phyloP scores from a whole-genome alignment of 345 rosid genomes.

The Linum usitatissimum region DNA sequence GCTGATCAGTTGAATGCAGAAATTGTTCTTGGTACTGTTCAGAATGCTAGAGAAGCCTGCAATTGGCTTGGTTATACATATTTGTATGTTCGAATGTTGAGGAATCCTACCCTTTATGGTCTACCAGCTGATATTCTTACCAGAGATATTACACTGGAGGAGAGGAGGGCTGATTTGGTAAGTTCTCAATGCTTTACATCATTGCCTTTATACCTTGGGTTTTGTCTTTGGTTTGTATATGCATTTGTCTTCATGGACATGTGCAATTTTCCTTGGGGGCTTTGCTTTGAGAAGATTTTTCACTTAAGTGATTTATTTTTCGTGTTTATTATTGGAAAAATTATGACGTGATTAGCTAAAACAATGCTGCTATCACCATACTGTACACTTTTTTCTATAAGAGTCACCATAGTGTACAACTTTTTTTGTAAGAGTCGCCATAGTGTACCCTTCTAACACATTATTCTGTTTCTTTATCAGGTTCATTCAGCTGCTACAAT shows the following conservation, averaged over 20 bases:
- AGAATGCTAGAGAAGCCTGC: conserved; percentile 95
- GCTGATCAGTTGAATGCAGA: conserved; percentile 99
- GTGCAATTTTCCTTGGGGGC: not conserved
- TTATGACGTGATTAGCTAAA: not conserved
- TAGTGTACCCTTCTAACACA: not conserved
- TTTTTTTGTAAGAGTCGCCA: not conserved
- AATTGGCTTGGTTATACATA: conserved; percentile 93
- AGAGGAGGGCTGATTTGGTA: conserved; percentile 97
- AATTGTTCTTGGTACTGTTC: conserved; percentile 94
- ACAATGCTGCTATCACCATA: not conserved
- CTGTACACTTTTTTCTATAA: no score
- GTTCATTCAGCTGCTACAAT: conserved; percentile 82
- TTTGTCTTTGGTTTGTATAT: not conserved
- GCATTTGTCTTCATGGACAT: not conserved
- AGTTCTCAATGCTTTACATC: conserved; percentile 10
- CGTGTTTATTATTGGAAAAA: not conserved
- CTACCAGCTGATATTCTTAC: conserved; percentile 72
- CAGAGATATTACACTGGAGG: conserved; percentile 62
- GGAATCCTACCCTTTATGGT: conserved; percentile 85
- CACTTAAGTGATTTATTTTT: not conserved
- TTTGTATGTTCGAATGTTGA: conserved; percentile 69
- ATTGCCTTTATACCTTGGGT: not conserved
- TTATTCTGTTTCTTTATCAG: conserved; percentile 27
- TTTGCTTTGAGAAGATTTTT: not conserved
- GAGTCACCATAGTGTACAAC: not conserved